These are phyloP conservation scores for Kregervanrija delftensis DNA, from an alignment of 805 yeast species.

Conservation along the genomic window DNA sequence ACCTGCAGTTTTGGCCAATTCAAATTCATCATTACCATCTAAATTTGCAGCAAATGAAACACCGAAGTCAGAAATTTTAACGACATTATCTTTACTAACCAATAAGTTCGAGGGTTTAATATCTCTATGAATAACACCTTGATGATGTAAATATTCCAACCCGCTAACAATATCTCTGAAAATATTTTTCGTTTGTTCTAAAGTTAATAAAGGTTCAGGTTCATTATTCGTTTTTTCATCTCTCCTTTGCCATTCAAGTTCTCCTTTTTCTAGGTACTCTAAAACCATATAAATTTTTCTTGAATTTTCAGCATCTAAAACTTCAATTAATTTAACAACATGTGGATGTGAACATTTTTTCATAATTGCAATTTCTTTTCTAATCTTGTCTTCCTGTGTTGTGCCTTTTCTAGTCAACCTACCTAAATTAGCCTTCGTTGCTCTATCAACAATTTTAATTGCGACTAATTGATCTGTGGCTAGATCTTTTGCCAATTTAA, in stretches of 20 bases:
- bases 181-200: conserved; percentile 60
- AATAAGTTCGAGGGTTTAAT: conserved; percentile 91
- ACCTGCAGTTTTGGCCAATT: conserved; percentile 92
- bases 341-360: conserved; percentile 88
- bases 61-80: conserved; percentile 95
- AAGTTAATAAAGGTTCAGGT: conserved; percentile 57
- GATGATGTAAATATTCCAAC: conserved; percentile 81
- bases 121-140: conserved; percentile 90
- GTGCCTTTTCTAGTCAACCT: conserved; percentile 25
- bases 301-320: conserved; percentile 76
- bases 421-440: conserved; percentile 48
- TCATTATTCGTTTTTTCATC: conserved; percentile 19
- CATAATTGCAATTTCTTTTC: conserved; percentile 88
- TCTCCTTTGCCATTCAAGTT: conserved; percentile 69
- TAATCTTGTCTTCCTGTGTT: conserved; percentile 61
- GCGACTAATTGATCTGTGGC: conserved; percentile 70
- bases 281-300: conserved; percentile 84
- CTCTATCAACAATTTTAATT: conserved; percentile 83
- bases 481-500: conserved; percentile 77
- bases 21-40: conserved; percentile 58
- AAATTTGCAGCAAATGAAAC: conserved; percentile 64
- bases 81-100: conserved; percentile 59
- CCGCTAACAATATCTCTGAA: conserved; percentile 84
- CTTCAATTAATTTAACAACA: conserved; percentile 82
- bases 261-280: conserved; percentile 88